phyloP scores from a whole-genome alignment of 2,329 filamentous ascomycete species.

The Colletotrichum filicis region DNA sequence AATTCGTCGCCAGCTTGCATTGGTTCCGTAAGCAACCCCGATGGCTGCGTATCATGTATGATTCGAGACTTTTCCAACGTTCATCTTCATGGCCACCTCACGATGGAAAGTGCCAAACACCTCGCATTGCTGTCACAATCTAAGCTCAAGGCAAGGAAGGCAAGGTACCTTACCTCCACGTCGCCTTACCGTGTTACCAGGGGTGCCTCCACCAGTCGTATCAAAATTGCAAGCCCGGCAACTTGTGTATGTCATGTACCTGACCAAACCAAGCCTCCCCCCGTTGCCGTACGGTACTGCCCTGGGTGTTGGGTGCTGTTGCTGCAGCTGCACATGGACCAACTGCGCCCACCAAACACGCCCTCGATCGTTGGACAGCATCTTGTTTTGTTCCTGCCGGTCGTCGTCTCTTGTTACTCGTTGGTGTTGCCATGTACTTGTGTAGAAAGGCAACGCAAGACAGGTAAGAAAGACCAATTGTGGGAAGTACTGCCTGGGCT shows the following conservation, averaged over 20 bases:
- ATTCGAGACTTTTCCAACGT: not conserved
- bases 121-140: not conserved
- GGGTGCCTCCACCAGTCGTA: slow-evolving; percentile 16
- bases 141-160: not conserved
- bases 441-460: not conserved
- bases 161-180: slow-evolving; percentile 1
- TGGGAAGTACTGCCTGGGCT: not conserved
- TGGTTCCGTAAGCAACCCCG: not conserved
- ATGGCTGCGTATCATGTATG: not conserved
- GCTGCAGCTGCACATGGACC: not conserved
- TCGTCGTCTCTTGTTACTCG: not conserved
- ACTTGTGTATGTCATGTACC: slow-evolving; percentile 9
- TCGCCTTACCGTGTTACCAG: slow-evolving; percentile 22
- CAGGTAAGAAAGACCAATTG: not conserved
- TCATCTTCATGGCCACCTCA: not conserved
- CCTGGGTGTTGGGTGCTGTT: not conserved
- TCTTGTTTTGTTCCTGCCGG: not conserved
- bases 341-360: slow-evolving; percentile 1
- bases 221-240: slow-evolving; percentile 5
- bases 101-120: not conserved
- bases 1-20: not conserved
- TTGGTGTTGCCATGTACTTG: not conserved
- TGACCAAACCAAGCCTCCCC: not conserved
- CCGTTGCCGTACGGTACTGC: slow-evolving; percentile 1
- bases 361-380: not conserved